Percentiles rank a stretch among this genome's conserved stretches.
These are phyloP conservation scores for Chiua virens DNA, from an alignment of 768 basidiomycete species.

Conservation along the genomic window DNA sequence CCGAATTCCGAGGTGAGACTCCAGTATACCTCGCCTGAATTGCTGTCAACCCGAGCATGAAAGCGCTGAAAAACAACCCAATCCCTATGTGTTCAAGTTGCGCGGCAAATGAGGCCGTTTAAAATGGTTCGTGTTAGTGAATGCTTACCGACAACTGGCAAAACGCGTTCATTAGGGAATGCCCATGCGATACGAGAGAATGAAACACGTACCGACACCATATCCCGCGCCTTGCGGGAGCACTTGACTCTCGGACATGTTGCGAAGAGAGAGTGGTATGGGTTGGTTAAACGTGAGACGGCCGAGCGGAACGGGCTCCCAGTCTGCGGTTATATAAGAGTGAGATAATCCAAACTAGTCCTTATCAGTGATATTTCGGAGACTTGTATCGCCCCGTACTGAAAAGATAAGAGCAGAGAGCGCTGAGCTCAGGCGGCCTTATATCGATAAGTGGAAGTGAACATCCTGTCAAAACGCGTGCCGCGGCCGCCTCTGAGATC, in stretches of 20 bases:
- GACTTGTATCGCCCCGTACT: not conserved
- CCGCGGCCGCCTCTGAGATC: too few species aligned
- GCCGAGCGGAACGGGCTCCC: not conserved
- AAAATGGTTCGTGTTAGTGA: not conserved
- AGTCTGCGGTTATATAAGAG: slow-evolving; percentile 11
- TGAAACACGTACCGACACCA: slow-evolving; percentile 61
- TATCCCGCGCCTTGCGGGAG: slow-evolving; percentile 85
- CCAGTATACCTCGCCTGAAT: slow-evolving; percentile 84
- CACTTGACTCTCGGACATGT: slow-evolving; percentile 35
- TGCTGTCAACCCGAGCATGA: slow-evolving; percentile 77
- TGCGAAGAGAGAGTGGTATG: not conserved
- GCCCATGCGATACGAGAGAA: not conserved
- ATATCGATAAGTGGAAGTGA: too few species aligned
- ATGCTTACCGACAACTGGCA: slow-evolving; percentile 50
- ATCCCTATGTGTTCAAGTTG: slow-evolving; percentile 60
- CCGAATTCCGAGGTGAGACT: slow-evolving; percentile 74
- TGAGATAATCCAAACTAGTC: not conserved
- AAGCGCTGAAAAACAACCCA: slow-evolving; percentile 81
- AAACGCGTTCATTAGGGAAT: not conserved
- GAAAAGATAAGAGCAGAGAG: too few species aligned
- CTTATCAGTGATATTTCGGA: slow-evolving; percentile 17
- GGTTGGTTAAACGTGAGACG: not conserved
- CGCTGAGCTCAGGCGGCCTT: too few species aligned
- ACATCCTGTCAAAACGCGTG: too few species aligned
- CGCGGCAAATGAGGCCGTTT: slow-evolving; percentile 1